Base-by-base conservation (phyloP, 768 basidiomycete species). In the Thelephora ganbajun region DNA sequence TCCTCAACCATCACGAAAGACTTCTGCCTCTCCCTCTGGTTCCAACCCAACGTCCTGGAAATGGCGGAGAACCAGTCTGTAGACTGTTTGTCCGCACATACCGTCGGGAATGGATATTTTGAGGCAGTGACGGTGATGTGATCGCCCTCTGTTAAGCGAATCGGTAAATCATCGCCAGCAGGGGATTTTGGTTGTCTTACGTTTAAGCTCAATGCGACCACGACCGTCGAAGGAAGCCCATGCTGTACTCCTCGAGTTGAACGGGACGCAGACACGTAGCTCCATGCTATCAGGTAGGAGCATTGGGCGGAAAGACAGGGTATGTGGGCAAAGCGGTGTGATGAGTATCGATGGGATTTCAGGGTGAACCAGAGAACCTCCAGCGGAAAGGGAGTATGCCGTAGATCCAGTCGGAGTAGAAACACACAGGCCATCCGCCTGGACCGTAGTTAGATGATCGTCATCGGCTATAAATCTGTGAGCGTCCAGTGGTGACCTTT, bases 181-280 rank as follows among this genome's bases (percentile, higher is more conserved):
- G 23, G n/a, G 35, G 26, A 7, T n/a, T 36, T 16, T 18, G 35
- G 44, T 12, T 12, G 46, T 4, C 89, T 59, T 58, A 94, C 94
- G 96, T 65, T 87, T 87, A 19, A 98, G 70, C 65, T 99, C 96
- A 11, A 99, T 86, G 33, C 96, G 77, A 1, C 96, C 96, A 41
- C 96, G 80, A 18, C 96, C 96, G 59, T 99, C 96, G 61, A 99
- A 99, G 18, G 90, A 93, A 7, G 88, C 96, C 96, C 96, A 99
- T 6, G 96, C 96, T 0, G 94, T 99, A 58, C 91, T 94, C 41
- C 96, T 72, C 19, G 92, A 96, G 63, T 98, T 97, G 69, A 90
- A 98, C 7, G 96, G 96, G n/a, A 99, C 96, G 56, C 94, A 97
- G 33, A 99, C 89, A 3, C 96, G 80, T 35, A 99, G 72, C 58